A percentile compares a stretch with the other conserved stretches of the same genome.
Evolutionary conservation across 2,329 filamentous ascomycete species (phyloP).

Genomic region (Aulographum hederae): DNA sequence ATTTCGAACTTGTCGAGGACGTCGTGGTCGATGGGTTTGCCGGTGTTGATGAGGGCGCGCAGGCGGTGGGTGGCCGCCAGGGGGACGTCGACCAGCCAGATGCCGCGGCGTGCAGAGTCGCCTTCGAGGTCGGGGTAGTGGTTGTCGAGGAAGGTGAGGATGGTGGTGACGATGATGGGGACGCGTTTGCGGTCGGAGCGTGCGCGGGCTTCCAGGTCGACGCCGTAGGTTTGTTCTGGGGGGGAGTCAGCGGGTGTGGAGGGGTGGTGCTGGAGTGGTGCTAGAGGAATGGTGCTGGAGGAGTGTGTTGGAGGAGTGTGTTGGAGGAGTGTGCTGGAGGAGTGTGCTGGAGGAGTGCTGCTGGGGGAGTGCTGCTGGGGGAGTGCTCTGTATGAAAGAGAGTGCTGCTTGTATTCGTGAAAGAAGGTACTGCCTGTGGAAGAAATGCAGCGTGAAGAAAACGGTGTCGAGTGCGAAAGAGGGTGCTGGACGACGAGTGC

Average conservation of each 20-base stretch:
- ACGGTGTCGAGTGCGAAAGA: too few relatives aligned
- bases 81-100: constrained; percentile 90
- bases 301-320: too few relatives aligned
- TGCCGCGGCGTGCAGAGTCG: constrained; percentile 75
- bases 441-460: too few relatives aligned
- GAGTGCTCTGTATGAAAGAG: too few relatives aligned
- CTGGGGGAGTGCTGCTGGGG: too few relatives aligned
- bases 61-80: constrained; percentile 71
- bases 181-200: constrained; percentile 91
- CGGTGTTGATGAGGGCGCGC: constrained; percentile 68
- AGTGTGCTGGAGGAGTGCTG: too few relatives aligned
- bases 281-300: too few relatives aligned
- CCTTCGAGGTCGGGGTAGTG: constrained; percentile 93
- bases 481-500: too few relatives aligned
- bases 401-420: too few relatives aligned
- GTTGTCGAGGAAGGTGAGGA: constrained; percentile 88
- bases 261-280: too few relatives aligned
- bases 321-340: too few relatives aligned
- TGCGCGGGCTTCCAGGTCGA: constrained; percentile 90
- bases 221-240: constrained; percentile 82
- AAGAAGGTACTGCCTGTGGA: too few relatives aligned
- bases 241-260: constrained; percentile 8
- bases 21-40: constrained; percentile 59
- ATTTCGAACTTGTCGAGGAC: constrained; percentile 78
- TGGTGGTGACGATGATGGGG: constrained; percentile 75